Base-by-base conservation (phyloP, 2,329 filamentous ascomycete genomes). In the Penicillium sp. region DNA sequence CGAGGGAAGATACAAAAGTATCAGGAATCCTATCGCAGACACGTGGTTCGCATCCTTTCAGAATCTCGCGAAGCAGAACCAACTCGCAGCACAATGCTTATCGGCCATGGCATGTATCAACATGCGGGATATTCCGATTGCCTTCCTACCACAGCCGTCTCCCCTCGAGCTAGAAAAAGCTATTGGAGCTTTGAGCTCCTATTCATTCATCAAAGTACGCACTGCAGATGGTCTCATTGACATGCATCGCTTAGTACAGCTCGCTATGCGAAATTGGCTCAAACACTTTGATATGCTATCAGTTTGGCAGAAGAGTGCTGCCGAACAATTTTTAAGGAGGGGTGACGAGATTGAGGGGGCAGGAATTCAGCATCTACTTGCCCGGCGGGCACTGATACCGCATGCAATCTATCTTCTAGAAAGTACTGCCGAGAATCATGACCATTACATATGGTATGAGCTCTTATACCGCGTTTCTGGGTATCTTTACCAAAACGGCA, bases 41-140 rank as follows among this genome's bases (percentile, higher is more conserved):
- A 73, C 69, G 0, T 73, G 67, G 69, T 52, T 70, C 6, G 63
- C 69, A 1, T 72, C 69, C 0, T 72, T 73, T 29, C 37, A 55
- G 0, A 61, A 70, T 47, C 65, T 73, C 4, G 53, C 24, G 10
- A n/a, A 50, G 1, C 33, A 46, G 4, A 46, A 52, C 15, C 33
- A 15, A 1, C 36, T 62, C 0, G 69, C 70, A 0, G 42, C 55
- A 0, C 46, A 64, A 0, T 60, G 64, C 36, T 54, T 73, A 1
- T 59, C 57, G 0, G 58, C 68, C 2, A 70, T 73, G 55, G 56
- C 66, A 5, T 68, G 68, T 20, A 52, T 73, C 1, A 51, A 64
- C 18, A 54, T 54, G 2, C 57, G 56, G 6, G 54, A 60, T 27
- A 69, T 72, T 20, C 63, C 66, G 0, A n/a, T 64, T 2, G 56